Base-by-base conservation (phyloP, 306 rosid genomes). In the Alnus glutinosa region DNA sequence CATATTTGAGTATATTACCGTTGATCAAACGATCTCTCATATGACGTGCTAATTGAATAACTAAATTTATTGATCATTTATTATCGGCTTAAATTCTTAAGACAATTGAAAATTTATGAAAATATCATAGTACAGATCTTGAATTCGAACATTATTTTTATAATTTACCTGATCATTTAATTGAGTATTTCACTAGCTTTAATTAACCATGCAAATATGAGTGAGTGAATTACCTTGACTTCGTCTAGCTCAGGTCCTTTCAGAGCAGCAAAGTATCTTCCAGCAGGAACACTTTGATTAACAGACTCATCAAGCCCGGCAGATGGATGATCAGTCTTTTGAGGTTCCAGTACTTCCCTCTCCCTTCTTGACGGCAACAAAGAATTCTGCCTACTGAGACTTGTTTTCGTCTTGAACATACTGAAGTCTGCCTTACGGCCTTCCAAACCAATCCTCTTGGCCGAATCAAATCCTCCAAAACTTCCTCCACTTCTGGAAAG, bases 161-260 rank as follows among this genome's bases (percentile, higher is more conserved):
- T 23, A 23, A 23, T 23, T 23, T 23, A 23, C 28, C 28, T 23
- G 28, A 23, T 23, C 28, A 23, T 23, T 23, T 23, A 23, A 23
- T 23, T 23, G 28, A 23, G 28, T 23, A 23, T 23, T 23, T 23
- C 28, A 23, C n/a, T 23, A 23, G 28, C 28, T 23, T 23, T 23
- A 23, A 23, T 23, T 23, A 23, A 23, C 28, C 28, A 23, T 23
- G 28, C 28, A 23, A 23, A 23, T 23, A 23, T 23, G 28, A 23
- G 46, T 42, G 46, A 42, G 8, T 42, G 46, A 6, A 1, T 42
- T 23, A 93, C 98, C 97, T 89, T 93, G 86, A 93, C 92, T 91
- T 91, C 82, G 44, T 93, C 97, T n/a, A 93, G 86, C 76, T 92
- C 98, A 59, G 98, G 95, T 47, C 98, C 98, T 79, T 86, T 90